Base-by-base conservation (phyloP, 2,329 filamentous ascomycete species). In the Phaeosphaeriaceae sp. region DNA sequence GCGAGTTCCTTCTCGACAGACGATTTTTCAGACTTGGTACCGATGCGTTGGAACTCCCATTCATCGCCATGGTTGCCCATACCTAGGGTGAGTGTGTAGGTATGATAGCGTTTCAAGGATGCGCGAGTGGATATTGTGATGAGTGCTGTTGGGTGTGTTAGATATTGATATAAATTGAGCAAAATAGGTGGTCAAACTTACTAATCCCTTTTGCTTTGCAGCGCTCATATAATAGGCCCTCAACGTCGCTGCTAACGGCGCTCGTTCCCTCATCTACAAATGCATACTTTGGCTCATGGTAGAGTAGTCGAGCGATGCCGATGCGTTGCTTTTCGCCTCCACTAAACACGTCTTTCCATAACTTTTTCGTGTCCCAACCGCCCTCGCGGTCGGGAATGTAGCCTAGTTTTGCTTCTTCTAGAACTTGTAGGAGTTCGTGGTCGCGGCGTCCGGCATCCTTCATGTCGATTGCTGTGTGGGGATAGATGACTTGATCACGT, bases 291-390 rank as follows among this genome's bases (percentile, higher is more conserved):
- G 94, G 94, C 76, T 97, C 93, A 68, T 99, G 94, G 68, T 99
- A 99, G 33, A 97, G 78, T 41, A 99, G 73, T 36, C 94, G 81
- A 3, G 95, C 93, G 64, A 99, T 91, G 0, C 86, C 91, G 83
- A 99, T 90, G 17, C 94, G 82, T 77, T 99, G 94, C 78, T 99
- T 99, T 80, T 99, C 94, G 11, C 94, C 94, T 32, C 94, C 94
- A 58, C 88, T 93, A n/a, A 99, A 81, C 4, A 99, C 91, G 62
- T 97, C 93, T 76, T 97, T 97, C 94, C 94, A 99, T 70, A 96
- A 92, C 75, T 99, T 97, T 48, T 91, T 84, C 4, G 91, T 94
- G 68, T 99, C 91, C 92, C 92, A 97, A 12, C 94, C 94, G 32
- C 94, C 94, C 78, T 99, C 94, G 13, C 94, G 86, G 40, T 92